These are phyloP conservation scores for Trichophyton mentagrophytes DNA, from an alignment of 2,329 filamentous ascomycete genomes.

Conservation along the genomic window DNA sequence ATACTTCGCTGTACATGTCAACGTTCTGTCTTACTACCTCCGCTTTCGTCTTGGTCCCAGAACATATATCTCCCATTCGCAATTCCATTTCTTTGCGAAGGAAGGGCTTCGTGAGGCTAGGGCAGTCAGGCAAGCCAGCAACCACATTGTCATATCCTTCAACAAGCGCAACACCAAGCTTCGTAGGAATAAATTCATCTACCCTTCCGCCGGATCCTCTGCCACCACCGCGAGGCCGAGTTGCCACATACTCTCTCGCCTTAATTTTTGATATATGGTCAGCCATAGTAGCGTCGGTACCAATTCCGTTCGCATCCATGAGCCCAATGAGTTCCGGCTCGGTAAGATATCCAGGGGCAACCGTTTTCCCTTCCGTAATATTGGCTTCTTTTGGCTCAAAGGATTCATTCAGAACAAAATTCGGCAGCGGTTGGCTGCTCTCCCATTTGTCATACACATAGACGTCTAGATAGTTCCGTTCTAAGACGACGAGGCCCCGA, in stretches of 20 bases:
- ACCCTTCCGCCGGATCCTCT: slow-evolving; percentile 39
- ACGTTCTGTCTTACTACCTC: slow-evolving; percentile 72
- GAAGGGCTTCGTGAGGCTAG: slow-evolving; percentile 85
- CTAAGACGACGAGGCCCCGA: slow-evolving; percentile 70
- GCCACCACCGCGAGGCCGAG: slow-evolving; percentile 37
- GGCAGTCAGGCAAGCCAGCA: slow-evolving; percentile 52
- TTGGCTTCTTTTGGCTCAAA: slow-evolving; percentile 83
- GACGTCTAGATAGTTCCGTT: slow-evolving; percentile 87
- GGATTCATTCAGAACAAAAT: slow-evolving; percentile 62
- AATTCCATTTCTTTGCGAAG: slow-evolving; percentile 95
- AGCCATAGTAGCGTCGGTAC: slow-evolving; percentile 97
- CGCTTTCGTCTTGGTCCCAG: slow-evolving; percentile 61
- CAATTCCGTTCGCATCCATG: slow-evolving; percentile 98
- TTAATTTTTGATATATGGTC: slow-evolving; percentile 97
- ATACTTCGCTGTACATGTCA: slow-evolving; percentile 75
- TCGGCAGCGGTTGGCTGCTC: slow-evolving; percentile 67
- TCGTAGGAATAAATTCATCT: slow-evolving; percentile 85
- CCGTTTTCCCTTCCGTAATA: slow-evolving; percentile 84
- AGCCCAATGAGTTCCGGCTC: slow-evolving; percentile 90
- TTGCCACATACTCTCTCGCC: slow-evolving; percentile 70
- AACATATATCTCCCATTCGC: slow-evolving; percentile 94
- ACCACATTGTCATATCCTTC: slow-evolving; percentile 92
- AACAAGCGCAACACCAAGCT: slow-evolving; percentile 79
- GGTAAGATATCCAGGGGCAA: slow-evolving; percentile 71
- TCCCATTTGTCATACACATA: slow-evolving; percentile 97